Percentiles rank a stretch among this genome's conserved stretches.
Evolutionary conservation across 2,329 filamentous ascomycete species (phyloP).

Genomic region (Orbilia quercus): DNA sequence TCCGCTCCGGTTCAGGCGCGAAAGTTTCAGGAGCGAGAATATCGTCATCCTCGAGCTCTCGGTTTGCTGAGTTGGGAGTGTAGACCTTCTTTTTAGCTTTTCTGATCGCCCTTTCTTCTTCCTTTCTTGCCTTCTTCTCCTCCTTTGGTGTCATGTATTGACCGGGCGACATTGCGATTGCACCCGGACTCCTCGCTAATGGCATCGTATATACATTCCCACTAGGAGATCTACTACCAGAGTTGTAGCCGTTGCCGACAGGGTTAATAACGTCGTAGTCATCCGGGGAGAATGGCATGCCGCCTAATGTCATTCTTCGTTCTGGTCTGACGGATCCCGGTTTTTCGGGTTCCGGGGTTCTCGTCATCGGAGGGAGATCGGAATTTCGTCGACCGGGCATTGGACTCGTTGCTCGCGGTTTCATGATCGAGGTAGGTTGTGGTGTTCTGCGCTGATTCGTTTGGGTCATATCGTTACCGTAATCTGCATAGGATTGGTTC

Average conservation of each 20-base stretch:
- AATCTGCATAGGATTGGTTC: conserved; percentile 38
- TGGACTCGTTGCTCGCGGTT: conserved; percentile 46
- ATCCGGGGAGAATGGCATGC: conserved; percentile 60
- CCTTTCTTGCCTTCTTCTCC: conserved; percentile 44
- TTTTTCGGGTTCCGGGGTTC: conserved; percentile 40
- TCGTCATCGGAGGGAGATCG: conserved; percentile 29
- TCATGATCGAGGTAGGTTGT: conserved; percentile 28
- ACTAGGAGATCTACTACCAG: conserved; percentile 41
- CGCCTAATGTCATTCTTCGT: conserved; percentile 56
- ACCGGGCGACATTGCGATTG: conserved; percentile 42
- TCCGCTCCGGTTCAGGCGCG: conserved; percentile 58
- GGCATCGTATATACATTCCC: conserved; percentile 52
- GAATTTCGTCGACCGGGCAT: conserved; percentile 47
- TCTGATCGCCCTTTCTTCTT: conserved; percentile 55
- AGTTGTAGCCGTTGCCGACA: conserved; percentile 22
- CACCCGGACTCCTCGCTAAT: conserved; percentile 43
- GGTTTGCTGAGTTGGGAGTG: conserved; percentile 57
- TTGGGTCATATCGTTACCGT: conserved; percentile 12
- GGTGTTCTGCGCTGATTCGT: neutral
- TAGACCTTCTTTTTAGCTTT: conserved; percentile 58
- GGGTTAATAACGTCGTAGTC: conserved; percentile 60
- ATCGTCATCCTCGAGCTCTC: conserved; percentile 58
- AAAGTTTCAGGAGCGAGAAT: conserved; percentile 58
- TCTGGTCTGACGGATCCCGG: conserved; percentile 27
- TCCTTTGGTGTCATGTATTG: conserved; percentile 54